These are phyloP conservation scores for Thelonectria discophora DNA, from an alignment of 2,329 filamentous ascomycete genomes.

Conservation along the genomic window DNA sequence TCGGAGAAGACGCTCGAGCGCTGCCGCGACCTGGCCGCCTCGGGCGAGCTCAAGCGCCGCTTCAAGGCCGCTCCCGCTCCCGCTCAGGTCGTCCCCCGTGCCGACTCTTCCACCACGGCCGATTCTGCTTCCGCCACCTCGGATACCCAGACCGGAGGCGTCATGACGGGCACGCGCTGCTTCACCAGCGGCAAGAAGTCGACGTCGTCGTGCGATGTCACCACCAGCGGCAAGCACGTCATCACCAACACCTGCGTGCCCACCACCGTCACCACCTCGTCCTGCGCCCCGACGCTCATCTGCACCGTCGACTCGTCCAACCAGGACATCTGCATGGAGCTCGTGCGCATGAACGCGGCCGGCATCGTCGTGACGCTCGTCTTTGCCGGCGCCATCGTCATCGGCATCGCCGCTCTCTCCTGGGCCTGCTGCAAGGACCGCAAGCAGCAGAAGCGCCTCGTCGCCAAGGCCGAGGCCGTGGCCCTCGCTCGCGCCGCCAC, in stretches of 20 bases:
- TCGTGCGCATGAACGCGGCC: conserved; percentile 51
- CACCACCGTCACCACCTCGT: conserved; percentile 46
- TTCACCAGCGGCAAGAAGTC: conserved; percentile 47
- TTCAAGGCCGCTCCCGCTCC: conserved; percentile 36
- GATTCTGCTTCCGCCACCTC: conserved; percentile 1
- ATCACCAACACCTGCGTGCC: conserved; percentile 52
- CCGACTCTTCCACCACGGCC: conserved; percentile 26
- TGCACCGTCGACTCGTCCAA: conserved; percentile 54
- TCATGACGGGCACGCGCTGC: conserved; percentile 44
- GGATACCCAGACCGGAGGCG: conserved; percentile 28
- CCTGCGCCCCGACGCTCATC: conserved; percentile 55
- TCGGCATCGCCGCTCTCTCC: conserved; percentile 52
- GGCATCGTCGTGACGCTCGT: conserved; percentile 59
- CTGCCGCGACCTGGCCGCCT: conserved; percentile 44
- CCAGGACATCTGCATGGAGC: conserved; percentile 54
- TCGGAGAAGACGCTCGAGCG: conserved; percentile 43
- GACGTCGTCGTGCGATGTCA: conserved; percentile 52
- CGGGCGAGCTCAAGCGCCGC: conserved; percentile 45
- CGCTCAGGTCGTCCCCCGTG: conserved; percentile 32
- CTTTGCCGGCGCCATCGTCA: conserved; percentile 53
- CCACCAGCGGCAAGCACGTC: conserved; percentile 49
- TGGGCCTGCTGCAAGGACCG: conserved; percentile 63
- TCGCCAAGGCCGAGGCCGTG: conserved; percentile 59
- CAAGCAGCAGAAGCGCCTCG: conserved; percentile 53
- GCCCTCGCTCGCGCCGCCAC: conserved; percentile 59